A percentile compares a stretch with the other conserved stretches of the same genome.
These are phyloP conservation scores for Pleurotus citrinopileatus DNA, from an alignment of 768 basidiomycete genomes.

Conservation along the genomic window DNA sequence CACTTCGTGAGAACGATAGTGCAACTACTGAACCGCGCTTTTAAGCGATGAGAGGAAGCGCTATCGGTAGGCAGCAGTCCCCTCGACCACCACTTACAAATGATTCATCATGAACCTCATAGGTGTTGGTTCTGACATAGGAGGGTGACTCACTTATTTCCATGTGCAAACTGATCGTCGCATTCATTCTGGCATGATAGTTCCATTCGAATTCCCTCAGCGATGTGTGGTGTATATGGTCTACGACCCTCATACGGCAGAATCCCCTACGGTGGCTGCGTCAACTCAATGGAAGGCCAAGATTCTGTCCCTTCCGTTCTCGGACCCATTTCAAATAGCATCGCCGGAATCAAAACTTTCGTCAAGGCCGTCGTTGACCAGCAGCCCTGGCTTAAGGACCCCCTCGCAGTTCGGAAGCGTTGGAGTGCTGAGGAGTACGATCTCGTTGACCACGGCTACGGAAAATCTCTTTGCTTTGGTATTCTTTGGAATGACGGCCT, in stretches of 20 bases:
- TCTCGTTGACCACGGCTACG: slow-evolving; percentile 55
- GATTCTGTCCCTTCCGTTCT: slow-evolving; percentile 71
- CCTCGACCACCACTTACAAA: not conserved
- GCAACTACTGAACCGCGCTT: not conserved
- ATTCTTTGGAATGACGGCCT: slow-evolving; percentile 68
- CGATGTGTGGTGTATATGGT: slow-evolving; percentile 68
- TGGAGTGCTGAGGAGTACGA: slow-evolving; percentile 63
- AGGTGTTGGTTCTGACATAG: slow-evolving; percentile 81
- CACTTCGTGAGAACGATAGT: not conserved
- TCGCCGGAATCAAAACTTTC: slow-evolving; percentile 65
- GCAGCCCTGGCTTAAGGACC: slow-evolving; percentile 68
- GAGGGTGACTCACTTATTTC: slow-evolving; percentile 45
- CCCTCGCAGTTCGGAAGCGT: slow-evolving; percentile 49
- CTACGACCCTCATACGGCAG: slow-evolving; percentile 68
- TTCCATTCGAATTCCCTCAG: slow-evolving; percentile 69
- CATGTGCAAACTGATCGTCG: not conserved
- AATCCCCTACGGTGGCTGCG: slow-evolving; percentile 65
- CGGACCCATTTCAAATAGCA: slow-evolving; percentile 62
- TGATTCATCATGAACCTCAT: slow-evolving; percentile 36
- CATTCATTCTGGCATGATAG: slow-evolving; percentile 26
- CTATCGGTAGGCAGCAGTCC: slow-evolving; percentile 28
- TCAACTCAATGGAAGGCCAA: slow-evolving; percentile 67
- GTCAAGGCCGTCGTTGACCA: slow-evolving; percentile 57
- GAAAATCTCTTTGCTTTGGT: slow-evolving; percentile 50
- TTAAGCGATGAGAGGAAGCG: slow-evolving; percentile 42